Evolutionary conservation across 1,284 basidiomycete species (phyloP), one percentile per base, ranked within the genome.

Genomic region (Cutaneotrichosporon sp.): DNA sequence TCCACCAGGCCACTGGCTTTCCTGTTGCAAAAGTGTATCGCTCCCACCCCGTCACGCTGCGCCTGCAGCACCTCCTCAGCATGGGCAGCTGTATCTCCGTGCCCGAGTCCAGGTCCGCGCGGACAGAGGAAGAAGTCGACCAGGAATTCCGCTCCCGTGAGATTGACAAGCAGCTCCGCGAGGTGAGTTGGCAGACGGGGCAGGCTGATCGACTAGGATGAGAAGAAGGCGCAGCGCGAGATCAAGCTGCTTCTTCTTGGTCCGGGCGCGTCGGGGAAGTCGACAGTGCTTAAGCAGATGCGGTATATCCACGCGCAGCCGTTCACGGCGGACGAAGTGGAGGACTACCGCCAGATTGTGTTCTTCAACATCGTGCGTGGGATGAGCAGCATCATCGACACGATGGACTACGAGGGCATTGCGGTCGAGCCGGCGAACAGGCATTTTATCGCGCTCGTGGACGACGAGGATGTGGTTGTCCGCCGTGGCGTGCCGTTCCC

Each of bases 181-280:
- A 85, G 76, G 84, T 83, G 51, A 53, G 80, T 75, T 12, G 22
- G 24, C 11, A 12, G 19, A 4, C 12, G 14, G 37, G 14, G 12
- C 34, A 12, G 19, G 37, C 46, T 54, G 27, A 52, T 37, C 17
- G 14, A 17, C 17, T 57, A 90, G 83, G 87, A 84, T 44, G 82
- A 81, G 72, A 79, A 79, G 31, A 85, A 80, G 70, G 63, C 88
- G 77, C 78, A 82, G 38, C 71, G 77, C 54, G 87, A 90, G 67
- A 86, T 91, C 76, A 91, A 92, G 81, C 85, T 89, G 49, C 79
- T 96, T 49, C 79, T 97, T 22, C 80, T 96, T 26, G 92, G 92
- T 32, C 92, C 92, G 38, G 92, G 92, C 32, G 92, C 94, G 68
- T 89, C 86, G 27, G 92, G 92, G 39, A 97, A 97, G 75, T 90